phyloP scores from a whole-genome alignment of 345 rosid genomes.

The Carallia pectinifolia region DNA sequence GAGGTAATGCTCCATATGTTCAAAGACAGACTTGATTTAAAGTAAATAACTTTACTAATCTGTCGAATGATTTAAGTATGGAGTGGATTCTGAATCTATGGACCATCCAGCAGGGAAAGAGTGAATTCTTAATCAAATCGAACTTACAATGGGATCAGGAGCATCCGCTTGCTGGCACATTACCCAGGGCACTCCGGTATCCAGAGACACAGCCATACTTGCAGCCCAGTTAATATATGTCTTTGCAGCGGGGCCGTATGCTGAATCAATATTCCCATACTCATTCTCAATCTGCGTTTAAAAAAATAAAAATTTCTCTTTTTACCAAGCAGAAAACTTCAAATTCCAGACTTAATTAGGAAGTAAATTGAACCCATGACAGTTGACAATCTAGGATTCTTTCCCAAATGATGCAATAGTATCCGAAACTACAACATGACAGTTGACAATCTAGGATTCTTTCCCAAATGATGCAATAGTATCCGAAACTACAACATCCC shows the following conservation, averaged over 20 bases:
- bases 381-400: too few relatives aligned
- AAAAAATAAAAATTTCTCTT: background rate
- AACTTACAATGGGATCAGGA: slow-evolving; percentile 86
- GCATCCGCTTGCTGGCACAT: slow-evolving; percentile 97
- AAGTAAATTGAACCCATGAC: background rate
- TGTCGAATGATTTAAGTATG: background rate
- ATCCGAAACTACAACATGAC: background rate
- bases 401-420: background rate
- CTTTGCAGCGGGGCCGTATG: slow-evolving; percentile 73
- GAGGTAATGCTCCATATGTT: background rate
- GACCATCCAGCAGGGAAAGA: background rate
- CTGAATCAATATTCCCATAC: slow-evolving; percentile 70
- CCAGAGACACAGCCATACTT: slow-evolving; percentile 76
- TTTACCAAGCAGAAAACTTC: background rate
- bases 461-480: background rate
- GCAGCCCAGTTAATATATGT: slow-evolving; percentile 89
- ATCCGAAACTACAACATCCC: background rate
- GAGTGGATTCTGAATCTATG: background rate
- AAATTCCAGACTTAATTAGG: background rate
- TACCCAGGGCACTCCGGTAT: slow-evolving; percentile 97
- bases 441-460: too few relatives aligned
- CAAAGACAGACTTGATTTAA: background rate
- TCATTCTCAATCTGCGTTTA: slow-evolving; percentile 82
- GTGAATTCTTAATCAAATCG: background rate
- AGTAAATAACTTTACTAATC: background rate